Evolutionary conservation across 2,329 filamentous ascomycete genomes (phyloP), one percentile per base, ranked within the genome.

Genomic region (Aureobasidium sp.): DNA sequence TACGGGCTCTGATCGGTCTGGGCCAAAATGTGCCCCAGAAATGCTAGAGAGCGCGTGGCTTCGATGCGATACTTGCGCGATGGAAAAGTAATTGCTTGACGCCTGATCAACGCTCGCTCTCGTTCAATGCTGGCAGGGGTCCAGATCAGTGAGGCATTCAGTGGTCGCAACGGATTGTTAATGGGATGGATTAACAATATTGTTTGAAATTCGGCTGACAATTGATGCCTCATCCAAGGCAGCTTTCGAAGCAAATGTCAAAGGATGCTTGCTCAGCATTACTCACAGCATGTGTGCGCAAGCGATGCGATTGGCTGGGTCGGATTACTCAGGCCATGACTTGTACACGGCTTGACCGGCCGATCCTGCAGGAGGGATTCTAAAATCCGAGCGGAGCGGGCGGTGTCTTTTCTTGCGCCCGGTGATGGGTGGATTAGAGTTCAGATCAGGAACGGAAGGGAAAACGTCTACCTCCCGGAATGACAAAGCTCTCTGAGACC

Each of bases 351-450:
- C 53, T 57, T 48, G 15, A 27, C 31, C 57, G 57, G 45, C 34
- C 15, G 57, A 60, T 47, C 57, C 42, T 58, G 55, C 42, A 37
- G 15, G 31, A 20, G 9, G 55, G 22, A 9, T 60, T 29, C 37
- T 44, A 45, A 49, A 48, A 31, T 60, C 57, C 57, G 57, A 60
- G 56, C 56, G 52, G 37, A 55, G 34, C 48, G 48, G 47, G 49
- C 51, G 41, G 55, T 59, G 37, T 37, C 42, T 48, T 48, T 41
- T 41, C 42, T 36, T 44, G 42, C 25, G 29, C 3, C 39, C 53
- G 53, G 53, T 37, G 29, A 27, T 36, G 41, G n/a, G 17, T 25
- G 0, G n/a, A 27, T 60, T 60, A 49, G 56, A 47, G 42, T 59
- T 60, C 25, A 41, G 44, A 59, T 39, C 44, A 59, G 20, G 44